Evolutionary conservation across 176 grass and related monocot genomes (phyloP), one percentile per base, ranked within the genome.

Genomic region (Microstegium vimineum): DNA sequence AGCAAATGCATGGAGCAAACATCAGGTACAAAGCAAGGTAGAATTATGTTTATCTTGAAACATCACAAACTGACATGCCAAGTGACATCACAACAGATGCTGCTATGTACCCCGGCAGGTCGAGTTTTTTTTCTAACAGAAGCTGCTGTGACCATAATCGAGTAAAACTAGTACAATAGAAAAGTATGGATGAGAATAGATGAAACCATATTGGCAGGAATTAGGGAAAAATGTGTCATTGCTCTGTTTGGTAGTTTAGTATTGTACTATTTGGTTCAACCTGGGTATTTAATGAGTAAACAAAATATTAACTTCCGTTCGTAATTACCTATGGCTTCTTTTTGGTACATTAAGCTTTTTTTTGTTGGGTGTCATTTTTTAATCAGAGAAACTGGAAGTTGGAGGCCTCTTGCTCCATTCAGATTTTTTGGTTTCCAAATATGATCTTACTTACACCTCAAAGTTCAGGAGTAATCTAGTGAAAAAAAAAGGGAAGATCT

Each of bases 21-120:
- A 79, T 80, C 79, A 49, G 32, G 28, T 51, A 71, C 27, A 85
- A 68, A 32, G 12, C 13, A 77, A 23, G 54, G 8, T 54, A 77
- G 30, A 13, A 63, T 16, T 36, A 47, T 17, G 6, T 51, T 15
- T 31, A 6, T 57, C 23, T 43, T 60, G 43, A 33, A 66, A 42
- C 31, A 32, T 13, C 59, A 25, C 25, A 20, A 86, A 74, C 37
- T 42, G 17, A 59, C 33, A 66, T 22, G 41, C 5, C 41, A 81
- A 40, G 36, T 81, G 28, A 77, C n/a, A 40, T 87, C 20, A 65
- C 18, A 54, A 23, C 1, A 6, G 11, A 80, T 51, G 20, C 7
- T 16, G 11, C 10, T 35, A 12, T 52, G 45, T 47, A 47, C 0
- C 15, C 15, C 3, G 1, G 15, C 43, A 46, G 43, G 41, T 43